phyloP scores from a whole-genome alignment of 768 basidiomycete species.

The Rickenella mellea region DNA sequence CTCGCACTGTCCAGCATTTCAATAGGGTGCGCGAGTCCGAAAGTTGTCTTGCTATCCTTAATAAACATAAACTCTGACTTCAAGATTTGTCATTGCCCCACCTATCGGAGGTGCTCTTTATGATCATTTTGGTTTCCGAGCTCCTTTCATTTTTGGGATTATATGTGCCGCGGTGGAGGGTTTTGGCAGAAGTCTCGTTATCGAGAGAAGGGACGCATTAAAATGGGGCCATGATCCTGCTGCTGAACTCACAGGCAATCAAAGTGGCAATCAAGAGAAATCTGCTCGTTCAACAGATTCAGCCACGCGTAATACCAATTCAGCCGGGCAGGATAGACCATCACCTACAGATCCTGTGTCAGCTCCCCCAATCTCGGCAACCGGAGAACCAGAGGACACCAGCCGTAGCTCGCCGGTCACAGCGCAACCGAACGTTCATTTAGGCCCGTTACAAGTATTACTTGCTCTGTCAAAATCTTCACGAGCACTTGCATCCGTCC shows the following conservation, averaged over 20 bases:
- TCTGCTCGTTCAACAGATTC: too few species aligned
- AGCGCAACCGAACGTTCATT: too few species aligned
- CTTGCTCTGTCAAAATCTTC: constrained; percentile 17
- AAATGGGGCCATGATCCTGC: constrained; percentile 38
- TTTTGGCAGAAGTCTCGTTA: constrained; percentile 40
- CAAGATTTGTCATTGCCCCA: constrained; percentile 44
- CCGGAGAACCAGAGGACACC: too few species aligned
- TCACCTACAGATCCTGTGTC: too few species aligned
- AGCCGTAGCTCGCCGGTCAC: too few species aligned
- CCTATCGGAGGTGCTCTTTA: constrained; percentile 50
- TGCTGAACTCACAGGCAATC: too few species aligned
- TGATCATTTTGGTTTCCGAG: constrained; percentile 45
- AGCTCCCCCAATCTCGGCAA: too few species aligned
- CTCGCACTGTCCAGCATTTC: constrained; percentile 50
- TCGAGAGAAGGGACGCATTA: constrained; percentile 44
- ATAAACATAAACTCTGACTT: background rate
- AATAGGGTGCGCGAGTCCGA: constrained; percentile 31
- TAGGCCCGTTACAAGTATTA: too few species aligned
- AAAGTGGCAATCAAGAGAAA: too few species aligned
- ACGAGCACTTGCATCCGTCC: constrained; percentile 33
- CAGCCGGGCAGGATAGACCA: too few species aligned
- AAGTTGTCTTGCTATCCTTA: background rate
- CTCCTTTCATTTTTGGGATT: constrained; percentile 48
- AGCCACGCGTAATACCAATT: too few species aligned
- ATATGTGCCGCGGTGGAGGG: constrained; percentile 39